These are phyloP conservation scores for Vigna unguiculata DNA, from an alignment of 306 rosid species.

Conservation along the genomic window DNA sequence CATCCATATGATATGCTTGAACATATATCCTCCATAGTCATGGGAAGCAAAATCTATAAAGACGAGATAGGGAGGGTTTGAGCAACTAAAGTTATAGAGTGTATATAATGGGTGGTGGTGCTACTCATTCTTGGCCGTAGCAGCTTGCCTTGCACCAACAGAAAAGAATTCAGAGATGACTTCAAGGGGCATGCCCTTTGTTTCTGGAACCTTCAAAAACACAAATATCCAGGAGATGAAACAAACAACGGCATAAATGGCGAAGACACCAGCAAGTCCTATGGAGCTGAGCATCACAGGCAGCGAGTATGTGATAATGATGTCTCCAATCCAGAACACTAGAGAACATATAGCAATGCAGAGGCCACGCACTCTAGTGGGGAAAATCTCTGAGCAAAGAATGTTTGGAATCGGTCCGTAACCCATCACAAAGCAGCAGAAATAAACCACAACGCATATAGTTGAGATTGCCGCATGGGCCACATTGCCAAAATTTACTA, in stretches of 20 bases:
- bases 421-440: constrained; percentile 73
- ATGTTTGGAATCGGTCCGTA: constrained; percentile 87
- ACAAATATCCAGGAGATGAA: constrained; percentile 70
- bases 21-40: constrained; percentile 36
- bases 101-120: constrained; percentile 28
- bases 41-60: constrained; percentile 44
- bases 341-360: constrained; percentile 81
- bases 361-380: constrained; percentile 82
- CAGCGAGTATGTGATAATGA: constrained; percentile 73
- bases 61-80: constrained; percentile 15
- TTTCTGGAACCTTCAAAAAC: constrained; percentile 82
- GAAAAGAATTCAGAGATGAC: constrained; percentile 83
- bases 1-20: constrained; percentile 27
- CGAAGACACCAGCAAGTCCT: constrained; percentile 73
- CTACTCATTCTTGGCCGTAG: constrained; percentile 58
- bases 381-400: constrained; percentile 81
- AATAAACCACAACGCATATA: constrained; percentile 64
- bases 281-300: constrained; percentile 64
- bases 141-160: constrained; percentile 64
- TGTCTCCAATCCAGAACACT: constrained; percentile 75
- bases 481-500: constrained; percentile 53
- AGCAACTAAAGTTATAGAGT: constrained; percentile 31
- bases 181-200: constrained; percentile 94
- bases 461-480: constrained; percentile 70
- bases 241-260: constrained; percentile 67